A percentile compares a stretch with the other conserved stretches of the same genome.
Conservation (phyloP, 352 stramenopile genomes). For the Globisporangium nagaii region DNA sequence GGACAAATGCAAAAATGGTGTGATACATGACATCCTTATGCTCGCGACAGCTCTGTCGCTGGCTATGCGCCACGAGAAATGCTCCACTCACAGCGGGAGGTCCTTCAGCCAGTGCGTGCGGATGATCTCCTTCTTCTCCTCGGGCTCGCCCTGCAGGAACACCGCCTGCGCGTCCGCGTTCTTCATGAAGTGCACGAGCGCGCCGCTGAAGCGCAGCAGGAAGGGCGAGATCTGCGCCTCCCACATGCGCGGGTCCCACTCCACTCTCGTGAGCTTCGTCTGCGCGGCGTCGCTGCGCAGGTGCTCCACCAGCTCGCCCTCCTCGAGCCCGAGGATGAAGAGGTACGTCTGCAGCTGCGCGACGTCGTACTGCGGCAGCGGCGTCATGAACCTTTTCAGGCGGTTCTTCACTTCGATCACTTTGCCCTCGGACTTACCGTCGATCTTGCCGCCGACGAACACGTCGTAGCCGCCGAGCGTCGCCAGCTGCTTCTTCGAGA, state of each 20-base stretch:
- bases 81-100: neutral
- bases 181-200: constrained; percentile 73
- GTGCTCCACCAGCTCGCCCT: constrained; percentile 82
- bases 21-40: no score
- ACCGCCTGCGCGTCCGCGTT: constrained; percentile 42
- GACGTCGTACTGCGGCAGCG: constrained; percentile 75
- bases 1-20: no score
- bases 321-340: constrained; percentile 56
- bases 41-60: no score
- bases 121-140: constrained; percentile 68
- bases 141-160: constrained; percentile 35
- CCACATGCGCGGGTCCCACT: constrained; percentile 67
- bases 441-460: constrained; percentile 79
- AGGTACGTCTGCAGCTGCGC: constrained; percentile 83
- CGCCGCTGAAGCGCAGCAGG: constrained; percentile 59
- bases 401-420: constrained; percentile 87
- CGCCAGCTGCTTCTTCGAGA: constrained; percentile 67
- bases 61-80: no score
- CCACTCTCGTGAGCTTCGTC: constrained; percentile 68
- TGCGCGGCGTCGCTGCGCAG: constrained; percentile 43
- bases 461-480: constrained; percentile 41
- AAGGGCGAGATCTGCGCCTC: constrained; percentile 56
- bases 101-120: constrained; percentile 54
- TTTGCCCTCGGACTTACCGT: constrained; percentile 65
- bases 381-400: constrained; percentile 58